phyloP scores from a whole-genome alignment of 805 yeast genomes.

The Metschnikowia cubensis region DNA sequence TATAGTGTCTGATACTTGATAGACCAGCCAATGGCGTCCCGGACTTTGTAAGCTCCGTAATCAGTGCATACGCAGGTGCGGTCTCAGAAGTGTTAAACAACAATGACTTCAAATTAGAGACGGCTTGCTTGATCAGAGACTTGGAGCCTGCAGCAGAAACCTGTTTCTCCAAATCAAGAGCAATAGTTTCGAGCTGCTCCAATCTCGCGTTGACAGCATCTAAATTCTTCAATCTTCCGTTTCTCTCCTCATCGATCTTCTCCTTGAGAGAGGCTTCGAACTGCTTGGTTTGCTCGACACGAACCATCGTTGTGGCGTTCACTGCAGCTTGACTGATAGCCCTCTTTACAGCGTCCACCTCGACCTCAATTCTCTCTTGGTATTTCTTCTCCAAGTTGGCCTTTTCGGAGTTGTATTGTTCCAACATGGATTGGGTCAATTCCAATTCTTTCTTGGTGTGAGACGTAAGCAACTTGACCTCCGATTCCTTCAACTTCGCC shows the following conservation, averaged over 20 bases:
- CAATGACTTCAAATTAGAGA: conserved; percentile 31
- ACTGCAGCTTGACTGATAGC: conserved; percentile 67
- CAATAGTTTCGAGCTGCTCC: conserved; percentile 53
- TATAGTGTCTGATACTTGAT: no score
- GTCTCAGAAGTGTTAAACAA: conserved; percentile 23
- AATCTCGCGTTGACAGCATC: conserved; percentile 54
- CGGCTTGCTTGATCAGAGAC: conserved; percentile 28
- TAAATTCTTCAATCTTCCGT: conserved; percentile 70
- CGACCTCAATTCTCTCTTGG: conserved; percentile 52
- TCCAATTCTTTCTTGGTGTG: conserved; percentile 50
- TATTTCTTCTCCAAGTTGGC: conserved; percentile 56
- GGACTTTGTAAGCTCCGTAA: no score
- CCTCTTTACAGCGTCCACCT: conserved; percentile 63
- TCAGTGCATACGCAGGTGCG: conserved; percentile 14
- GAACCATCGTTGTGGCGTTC: conserved; percentile 64
- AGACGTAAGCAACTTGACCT: conserved; percentile 36
- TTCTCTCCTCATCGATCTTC: conserved; percentile 55
- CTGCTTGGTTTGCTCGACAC: conserved; percentile 64
- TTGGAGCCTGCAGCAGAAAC: conserved; percentile 32
- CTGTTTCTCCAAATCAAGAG: conserved; percentile 38
- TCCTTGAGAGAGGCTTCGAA: conserved; percentile 55
- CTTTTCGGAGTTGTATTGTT: conserved; percentile 62
- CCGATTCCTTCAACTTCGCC: conserved; percentile 31
- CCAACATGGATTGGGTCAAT: conserved; percentile 53
- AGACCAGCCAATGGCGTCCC: no score